A percentile compares a stretch with the other conserved stretches of the same genome.
Conservation (phyloP, 1,284 basidiomycete genomes). For the Boletellus deceptivus region DNA sequence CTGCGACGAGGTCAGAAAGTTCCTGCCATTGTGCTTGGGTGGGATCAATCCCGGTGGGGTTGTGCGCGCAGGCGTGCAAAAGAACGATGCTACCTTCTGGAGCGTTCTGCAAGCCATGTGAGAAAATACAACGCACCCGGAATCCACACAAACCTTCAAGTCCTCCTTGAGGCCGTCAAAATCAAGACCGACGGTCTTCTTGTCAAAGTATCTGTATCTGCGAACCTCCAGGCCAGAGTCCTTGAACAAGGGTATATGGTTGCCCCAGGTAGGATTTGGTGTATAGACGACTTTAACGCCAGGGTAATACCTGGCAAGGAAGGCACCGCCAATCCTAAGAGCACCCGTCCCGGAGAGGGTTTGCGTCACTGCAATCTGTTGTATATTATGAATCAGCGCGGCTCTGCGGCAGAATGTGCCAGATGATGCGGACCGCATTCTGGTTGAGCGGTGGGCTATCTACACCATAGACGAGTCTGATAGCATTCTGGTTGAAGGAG, state of each 20-base stretch:
- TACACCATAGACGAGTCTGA: conserved; percentile 88
- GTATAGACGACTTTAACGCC: conserved; percentile 90
- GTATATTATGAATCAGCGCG: neutral
- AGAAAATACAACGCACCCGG: neutral
- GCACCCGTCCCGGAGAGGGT: conserved; percentile 99
- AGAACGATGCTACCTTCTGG: conserved; percentile 81
- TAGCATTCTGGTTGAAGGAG: conserved; percentile 87
- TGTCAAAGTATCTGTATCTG: conserved; percentile 93
- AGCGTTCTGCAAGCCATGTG: conserved; percentile 50
- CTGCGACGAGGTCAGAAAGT: conserved; percentile 85
- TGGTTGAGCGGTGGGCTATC: conserved; percentile 76
- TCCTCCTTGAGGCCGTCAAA: conserved; percentile 91
- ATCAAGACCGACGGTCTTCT: conserved; percentile 91
- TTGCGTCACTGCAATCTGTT: conserved; percentile 89
- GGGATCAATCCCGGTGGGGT: conserved; percentile 97
- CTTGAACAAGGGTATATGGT: conserved; percentile 86
- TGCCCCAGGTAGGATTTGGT: conserved; percentile 96
- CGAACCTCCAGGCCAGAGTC: conserved; percentile 95
- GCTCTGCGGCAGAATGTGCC: neutral
- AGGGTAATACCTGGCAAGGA: conserved; percentile 90
- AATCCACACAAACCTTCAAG: conserved; percentile 57
- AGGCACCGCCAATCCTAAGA: conserved; percentile 93
- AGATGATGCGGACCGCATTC: conserved; percentile 60
- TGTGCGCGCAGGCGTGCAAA: conserved; percentile 94
- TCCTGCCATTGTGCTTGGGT: conserved; percentile 92